Base-by-base conservation (phyloP, 2,329 filamentous ascomycete genomes). In the Botrytis medusae region DNA sequence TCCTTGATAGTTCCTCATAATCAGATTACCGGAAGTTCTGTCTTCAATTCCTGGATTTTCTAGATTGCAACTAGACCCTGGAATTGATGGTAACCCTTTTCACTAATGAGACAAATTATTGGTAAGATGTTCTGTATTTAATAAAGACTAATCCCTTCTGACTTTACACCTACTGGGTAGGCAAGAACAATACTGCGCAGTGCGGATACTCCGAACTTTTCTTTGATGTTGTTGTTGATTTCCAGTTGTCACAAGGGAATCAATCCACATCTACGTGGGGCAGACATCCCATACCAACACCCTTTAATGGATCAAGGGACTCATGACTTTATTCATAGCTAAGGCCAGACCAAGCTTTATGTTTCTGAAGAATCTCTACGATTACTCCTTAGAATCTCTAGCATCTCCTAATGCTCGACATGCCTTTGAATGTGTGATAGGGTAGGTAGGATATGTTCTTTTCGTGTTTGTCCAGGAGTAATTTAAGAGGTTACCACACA, bases 1-100 rank as follows among this genome's bases (percentile, higher is more conserved):
- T 48, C 64, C 64, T 67, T 67, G 64, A 67, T 29, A 54, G 64
- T 29, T 67, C 46, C 46, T 54, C 20, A 67, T 54, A 29, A 67
- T 67, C 22, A 54, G 64, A 54, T 67, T 67, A 37, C 64, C 61
- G 61, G 61, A 63, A 63, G 61, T 34, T 34, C 63, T 37, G 29
- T 34, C 63, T 46, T 54, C 14, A 46, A 32, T 64, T 16, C 63
- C 29, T 65, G 48, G 29, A 34, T 37, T 48, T 65, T 32, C 22
- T 54, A 68, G 64, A 68, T n/a, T 40, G 46, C 46, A 54, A 54
- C 46, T 8, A 16, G 29, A 54, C 25, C 46, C 37, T 62, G 34
- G 60, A 18, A 62, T 20, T 62, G 25, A 29, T 22, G 9, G 34
- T 25, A 18, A 48, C 34, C 46, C 48, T 54, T 54, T 68, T 29